phyloP scores from a whole-genome alignment of 108 stramenopile genomes.

The Fistulifera pelliculosa region DNA sequence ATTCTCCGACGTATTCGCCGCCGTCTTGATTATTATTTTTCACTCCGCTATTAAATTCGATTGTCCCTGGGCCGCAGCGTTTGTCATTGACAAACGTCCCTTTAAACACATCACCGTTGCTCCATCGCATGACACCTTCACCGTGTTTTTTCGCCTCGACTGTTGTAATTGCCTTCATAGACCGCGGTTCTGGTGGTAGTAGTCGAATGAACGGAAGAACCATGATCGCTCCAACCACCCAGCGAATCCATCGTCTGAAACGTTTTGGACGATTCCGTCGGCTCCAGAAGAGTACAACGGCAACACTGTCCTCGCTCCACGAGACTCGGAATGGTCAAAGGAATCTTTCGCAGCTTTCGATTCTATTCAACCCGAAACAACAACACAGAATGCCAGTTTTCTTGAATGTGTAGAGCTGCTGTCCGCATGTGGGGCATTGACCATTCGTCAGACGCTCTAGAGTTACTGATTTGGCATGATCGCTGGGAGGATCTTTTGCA shows the following conservation, averaged over 20 bases:
- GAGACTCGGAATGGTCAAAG: too few relatives aligned
- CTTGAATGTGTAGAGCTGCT: background rate
- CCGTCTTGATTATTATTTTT: conserved; percentile 57
- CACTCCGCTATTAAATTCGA: too few relatives aligned
- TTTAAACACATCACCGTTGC: conserved; percentile 46
- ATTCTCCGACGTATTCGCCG: conserved; percentile 52
- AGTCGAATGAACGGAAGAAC: too few relatives aligned
- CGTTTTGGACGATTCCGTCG: too few relatives aligned
- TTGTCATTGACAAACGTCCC: conserved; percentile 47
- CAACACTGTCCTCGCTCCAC: too few relatives aligned
- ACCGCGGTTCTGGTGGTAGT: background rate
- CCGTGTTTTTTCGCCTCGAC: conserved; percentile 34
- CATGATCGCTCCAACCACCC: too few relatives aligned
- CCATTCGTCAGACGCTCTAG: conserved; percentile 1
- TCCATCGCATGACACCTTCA: conserved; percentile 42
- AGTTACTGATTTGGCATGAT: conserved; percentile 3
- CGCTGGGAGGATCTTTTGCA: too few relatives aligned
- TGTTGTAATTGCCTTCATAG: conserved; percentile 45
- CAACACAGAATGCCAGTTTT: too few relatives aligned
- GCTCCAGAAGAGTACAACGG: too few relatives aligned
- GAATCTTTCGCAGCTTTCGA: too few relatives aligned
- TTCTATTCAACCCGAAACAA: too few relatives aligned
- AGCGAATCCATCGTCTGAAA: too few relatives aligned
- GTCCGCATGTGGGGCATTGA: conserved; percentile 11
- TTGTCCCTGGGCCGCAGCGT: conserved; percentile 38